These are phyloP conservation scores for Podila epicladia DNA, from an alignment of 192 early-diverging fungal genomes.

Conservation along the genomic window DNA sequence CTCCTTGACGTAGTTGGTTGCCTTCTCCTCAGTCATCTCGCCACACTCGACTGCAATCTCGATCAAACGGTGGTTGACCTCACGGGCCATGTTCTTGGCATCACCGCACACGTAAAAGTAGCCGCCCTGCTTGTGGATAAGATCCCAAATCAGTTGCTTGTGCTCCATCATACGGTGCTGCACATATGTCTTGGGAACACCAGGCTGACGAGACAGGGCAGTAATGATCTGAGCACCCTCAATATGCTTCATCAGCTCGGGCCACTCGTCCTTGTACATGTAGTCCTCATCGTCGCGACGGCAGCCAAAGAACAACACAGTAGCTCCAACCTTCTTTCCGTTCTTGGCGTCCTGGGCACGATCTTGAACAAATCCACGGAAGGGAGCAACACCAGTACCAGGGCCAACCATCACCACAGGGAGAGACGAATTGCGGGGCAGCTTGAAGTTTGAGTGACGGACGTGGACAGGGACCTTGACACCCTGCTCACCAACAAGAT, in stretches of 20 bases:
- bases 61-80: conserved; percentile 78
- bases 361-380: conserved; percentile 96
- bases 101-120: conserved; percentile 96
- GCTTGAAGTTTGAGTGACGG: conserved; percentile 88
- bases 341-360: conserved; percentile 73
- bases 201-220: conserved; percentile 88
- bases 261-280: conserved; percentile 89
- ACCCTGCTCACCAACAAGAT: conserved; percentile 38
- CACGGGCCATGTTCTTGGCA: conserved; percentile 96
- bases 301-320: conserved; percentile 95
- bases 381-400: conserved; percentile 99
- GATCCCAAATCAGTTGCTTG: conserved; percentile 80
- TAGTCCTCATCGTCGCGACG: conserved; percentile 87
- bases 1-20: conserved; percentile 85
- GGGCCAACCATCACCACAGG: conserved; percentile 99
- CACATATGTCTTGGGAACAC: conserved; percentile 90
- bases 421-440: conserved; percentile 80
- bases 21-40: conserved; percentile 70
- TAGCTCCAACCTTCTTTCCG: conserved; percentile 78
- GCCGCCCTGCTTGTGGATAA: conserved; percentile 78
- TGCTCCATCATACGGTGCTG: conserved; percentile 88
- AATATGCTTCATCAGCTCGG: conserved; percentile 69
- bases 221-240: conserved; percentile 78
- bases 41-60: conserved; percentile 76
- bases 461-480: conserved; percentile 87